Evolutionary conservation across 208 protist species (phyloP).

Genomic region (Acanthamoeba castellanii): DNA sequence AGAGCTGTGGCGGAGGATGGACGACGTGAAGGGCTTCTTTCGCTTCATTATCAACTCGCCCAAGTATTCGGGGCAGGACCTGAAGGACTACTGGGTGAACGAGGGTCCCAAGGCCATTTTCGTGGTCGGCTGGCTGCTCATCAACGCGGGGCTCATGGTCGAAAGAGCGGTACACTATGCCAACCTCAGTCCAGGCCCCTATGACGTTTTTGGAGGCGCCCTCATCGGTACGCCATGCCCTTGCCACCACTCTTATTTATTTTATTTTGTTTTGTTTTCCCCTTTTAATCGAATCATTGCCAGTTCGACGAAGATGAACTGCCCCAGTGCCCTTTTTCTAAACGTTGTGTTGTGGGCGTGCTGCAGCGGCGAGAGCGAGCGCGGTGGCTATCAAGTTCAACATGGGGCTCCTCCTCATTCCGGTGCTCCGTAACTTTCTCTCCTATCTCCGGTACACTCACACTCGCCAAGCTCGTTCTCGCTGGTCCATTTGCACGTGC

Average conservation of each 20-base stretch:
- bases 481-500: background rate
- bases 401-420: constrained; percentile 85
- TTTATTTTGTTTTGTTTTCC: background rate
- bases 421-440: constrained; percentile 88
- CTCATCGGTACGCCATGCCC: background rate
- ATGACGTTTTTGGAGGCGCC: background rate
- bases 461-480: background rate
- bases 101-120: constrained; percentile 82
- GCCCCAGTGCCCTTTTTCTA: background rate
- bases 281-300: background rate
- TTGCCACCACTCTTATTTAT: background rate
- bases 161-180: background rate
- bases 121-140: constrained; percentile 76
- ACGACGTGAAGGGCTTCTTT: constrained; percentile 53
- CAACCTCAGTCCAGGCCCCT: background rate
- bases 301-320: background rate
- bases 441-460: constrained; percentile 67
- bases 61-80: constrained; percentile 45
- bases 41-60: constrained; percentile 29
- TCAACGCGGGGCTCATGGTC: constrained; percentile 73
- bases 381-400: constrained; percentile 83
- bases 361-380: constrained; percentile 66
- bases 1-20: background rate
- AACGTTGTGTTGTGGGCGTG: constrained; percentile 11
- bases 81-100: constrained; percentile 80